Evolutionary conservation across 805 yeast genomes (phyloP).

Genomic region (Cyberlindnera maclurae): DNA sequence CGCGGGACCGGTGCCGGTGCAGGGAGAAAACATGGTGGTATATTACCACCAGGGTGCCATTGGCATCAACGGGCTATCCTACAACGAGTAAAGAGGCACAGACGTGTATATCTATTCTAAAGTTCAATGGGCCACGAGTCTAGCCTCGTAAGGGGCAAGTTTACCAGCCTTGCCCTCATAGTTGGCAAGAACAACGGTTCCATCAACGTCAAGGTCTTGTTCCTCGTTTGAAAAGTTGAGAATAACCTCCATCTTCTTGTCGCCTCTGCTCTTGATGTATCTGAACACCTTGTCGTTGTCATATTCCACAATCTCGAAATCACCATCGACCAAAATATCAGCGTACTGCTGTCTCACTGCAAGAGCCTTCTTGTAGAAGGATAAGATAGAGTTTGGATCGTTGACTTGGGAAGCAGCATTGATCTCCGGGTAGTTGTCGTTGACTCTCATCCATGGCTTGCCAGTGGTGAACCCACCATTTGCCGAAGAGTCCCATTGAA

Average conservation of each 20-base stretch:
- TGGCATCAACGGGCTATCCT: too few relatives aligned
- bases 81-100: too few relatives aligned
- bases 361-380: constrained; percentile 40
- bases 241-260: constrained; percentile 30
- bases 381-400: constrained; percentile 39
- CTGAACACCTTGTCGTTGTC: constrained; percentile 36
- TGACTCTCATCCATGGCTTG: constrained; percentile 48
- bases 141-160: background rate
- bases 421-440: constrained; percentile 41
- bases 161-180: background rate
- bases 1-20: too few relatives aligned
- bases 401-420: constrained; percentile 40
- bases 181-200: background rate
- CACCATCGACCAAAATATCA: constrained; percentile 40
- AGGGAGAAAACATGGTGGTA: too few relatives aligned
- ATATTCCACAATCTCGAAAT: constrained; percentile 36
- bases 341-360: constrained; percentile 36
- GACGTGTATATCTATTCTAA: too few relatives aligned
- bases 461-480: constrained; percentile 43
- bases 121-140: too few relatives aligned
- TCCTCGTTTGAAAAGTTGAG: constrained; percentile 35
- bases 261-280: constrained; percentile 31
- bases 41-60: too few relatives aligned
- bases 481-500: constrained; percentile 42
- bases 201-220: background rate